phyloP scores from a whole-genome alignment of 2,329 filamentous ascomycete genomes.

The Epichloe sp. region DNA sequence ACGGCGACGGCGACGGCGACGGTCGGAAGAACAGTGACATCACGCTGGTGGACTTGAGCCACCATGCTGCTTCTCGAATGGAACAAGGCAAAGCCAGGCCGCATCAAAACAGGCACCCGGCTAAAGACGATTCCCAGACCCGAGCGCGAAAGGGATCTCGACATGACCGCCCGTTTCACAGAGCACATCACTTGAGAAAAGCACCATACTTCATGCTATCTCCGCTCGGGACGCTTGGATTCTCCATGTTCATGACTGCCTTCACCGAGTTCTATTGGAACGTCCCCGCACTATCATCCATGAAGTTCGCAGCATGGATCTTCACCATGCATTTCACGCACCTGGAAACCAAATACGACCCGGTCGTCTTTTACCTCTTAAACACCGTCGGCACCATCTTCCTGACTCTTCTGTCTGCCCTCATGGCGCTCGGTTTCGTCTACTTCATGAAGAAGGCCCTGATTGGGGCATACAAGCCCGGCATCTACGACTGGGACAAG shows the following conservation, averaged over 20 bases:
- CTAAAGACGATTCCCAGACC: slow-evolving; percentile 2
- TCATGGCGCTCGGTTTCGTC: slow-evolving; percentile 29
- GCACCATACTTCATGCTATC: slow-evolving; percentile 37
- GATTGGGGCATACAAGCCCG: slow-evolving; percentile 35
- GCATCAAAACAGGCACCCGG: neutral
- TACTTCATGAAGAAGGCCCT: slow-evolving; percentile 37
- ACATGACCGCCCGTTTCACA: slow-evolving; percentile 43
- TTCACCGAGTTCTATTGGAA: slow-evolving; percentile 39
- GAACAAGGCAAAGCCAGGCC: slow-evolving; percentile 2
- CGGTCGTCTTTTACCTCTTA: slow-evolving; percentile 27
- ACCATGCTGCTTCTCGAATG: slow-evolving; percentile 1
- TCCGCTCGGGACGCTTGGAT: slow-evolving; percentile 33
- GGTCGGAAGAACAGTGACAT: slow-evolving; percentile 14
- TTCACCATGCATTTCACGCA: slow-evolving; percentile 11
- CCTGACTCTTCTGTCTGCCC: slow-evolving; percentile 28
- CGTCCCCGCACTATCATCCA: slow-evolving; percentile 30
- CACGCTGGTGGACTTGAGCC: slow-evolving; percentile 10
- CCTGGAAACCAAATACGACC: slow-evolving; percentile 14
- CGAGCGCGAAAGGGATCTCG: slow-evolving; percentile 19
- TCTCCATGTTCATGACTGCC: slow-evolving; percentile 32
- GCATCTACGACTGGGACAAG: slow-evolving; percentile 45
- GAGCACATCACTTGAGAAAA: slow-evolving; percentile 16
- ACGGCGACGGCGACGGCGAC: slow-evolving; percentile 9
- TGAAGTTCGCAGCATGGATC: slow-evolving; percentile 30
- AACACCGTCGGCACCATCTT: slow-evolving; percentile 26